Evolutionary conservation across 2,329 filamentous ascomycete genomes (phyloP).

Genomic region (Colletotrichum echinochloae): DNA sequence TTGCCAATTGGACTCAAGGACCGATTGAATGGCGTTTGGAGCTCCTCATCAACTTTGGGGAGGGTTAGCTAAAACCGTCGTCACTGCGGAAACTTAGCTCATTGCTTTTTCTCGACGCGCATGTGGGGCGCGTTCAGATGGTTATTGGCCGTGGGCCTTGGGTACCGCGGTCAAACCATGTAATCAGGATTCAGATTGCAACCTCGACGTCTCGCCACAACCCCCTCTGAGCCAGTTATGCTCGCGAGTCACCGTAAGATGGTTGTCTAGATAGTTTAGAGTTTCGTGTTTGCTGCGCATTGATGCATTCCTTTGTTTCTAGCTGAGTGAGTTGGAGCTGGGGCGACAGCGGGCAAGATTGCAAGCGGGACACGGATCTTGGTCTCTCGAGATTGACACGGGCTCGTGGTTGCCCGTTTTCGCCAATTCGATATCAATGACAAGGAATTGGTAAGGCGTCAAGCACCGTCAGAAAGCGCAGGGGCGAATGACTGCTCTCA

Average conservation of each 20-base stretch:
- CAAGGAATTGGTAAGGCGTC: neutral
- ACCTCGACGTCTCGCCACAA: neutral
- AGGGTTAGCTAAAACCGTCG: neutral
- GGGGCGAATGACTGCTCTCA: neutral
- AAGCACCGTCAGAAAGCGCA: neutral
- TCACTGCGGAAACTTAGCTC: neutral
- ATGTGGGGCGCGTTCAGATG: conserved; percentile 10
- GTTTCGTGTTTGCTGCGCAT: neutral
- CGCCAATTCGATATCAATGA: neutral
- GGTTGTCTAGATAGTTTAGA: neutral
- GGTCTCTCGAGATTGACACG: neutral
- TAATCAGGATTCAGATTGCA: neutral
- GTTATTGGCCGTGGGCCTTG: neutral
- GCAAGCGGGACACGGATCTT: neutral
- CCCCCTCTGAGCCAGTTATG: neutral
- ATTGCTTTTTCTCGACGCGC: conserved; percentile 25
- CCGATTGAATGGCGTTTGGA: neutral
- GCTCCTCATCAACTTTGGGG: no score
- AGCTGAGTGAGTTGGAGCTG: neutral
- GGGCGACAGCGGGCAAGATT: neutral
- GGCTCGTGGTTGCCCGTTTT: neutral
- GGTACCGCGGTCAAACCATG: neutral
- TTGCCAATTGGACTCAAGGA: neutral
- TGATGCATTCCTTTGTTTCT: neutral
- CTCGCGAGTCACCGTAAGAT: no score